Evolutionary conservation across 768 basidiomycete species (phyloP).

Genomic region (Boletus insuetus): DNA sequence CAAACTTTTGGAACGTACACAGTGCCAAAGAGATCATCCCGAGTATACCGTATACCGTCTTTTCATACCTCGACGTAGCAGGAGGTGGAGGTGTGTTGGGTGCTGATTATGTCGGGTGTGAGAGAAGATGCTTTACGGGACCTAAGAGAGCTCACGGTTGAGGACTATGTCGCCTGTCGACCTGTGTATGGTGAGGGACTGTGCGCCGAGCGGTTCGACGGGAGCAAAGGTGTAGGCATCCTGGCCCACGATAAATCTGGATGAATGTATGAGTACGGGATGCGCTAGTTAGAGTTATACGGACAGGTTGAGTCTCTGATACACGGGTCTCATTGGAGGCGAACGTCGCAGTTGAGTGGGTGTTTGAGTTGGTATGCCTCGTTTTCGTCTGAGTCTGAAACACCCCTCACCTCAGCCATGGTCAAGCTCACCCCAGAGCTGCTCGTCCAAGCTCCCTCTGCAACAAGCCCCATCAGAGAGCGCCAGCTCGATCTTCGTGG

Average conservation of each 20-base stretch:
- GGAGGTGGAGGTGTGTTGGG: slow-evolving; percentile 52
- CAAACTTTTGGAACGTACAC: slow-evolving; percentile 45
- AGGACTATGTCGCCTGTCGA: slow-evolving; percentile 73
- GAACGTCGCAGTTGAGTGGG: too few species aligned
- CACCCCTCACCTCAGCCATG: slow-evolving; percentile 31
- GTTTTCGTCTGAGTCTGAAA: slow-evolving; percentile 37
- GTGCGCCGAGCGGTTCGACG: slow-evolving; percentile 54
- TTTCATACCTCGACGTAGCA: slow-evolving; percentile 56
- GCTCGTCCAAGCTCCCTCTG: slow-evolving; percentile 74
- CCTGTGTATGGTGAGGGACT: slow-evolving; percentile 69
- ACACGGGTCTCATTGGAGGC: slow-evolving; percentile 58
- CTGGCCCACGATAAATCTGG: slow-evolving; percentile 65
- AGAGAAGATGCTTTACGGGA: neutral
- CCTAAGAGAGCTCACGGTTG: slow-evolving; percentile 48
- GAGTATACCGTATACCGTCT: slow-evolving; percentile 70
- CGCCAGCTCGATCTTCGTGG: slow-evolving; percentile 91
- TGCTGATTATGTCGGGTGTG: slow-evolving; percentile 34
- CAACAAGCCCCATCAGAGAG: slow-evolving; percentile 81
- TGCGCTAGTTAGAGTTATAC: slow-evolving; percentile 16
- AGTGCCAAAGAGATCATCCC: slow-evolving; percentile 75
- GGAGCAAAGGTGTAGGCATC: slow-evolving; percentile 82
- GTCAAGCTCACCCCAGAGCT: slow-evolving; percentile 97
- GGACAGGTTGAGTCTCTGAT: slow-evolving; percentile 73
- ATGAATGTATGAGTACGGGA: neutral
- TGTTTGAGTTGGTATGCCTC: slow-evolving; percentile 10